phyloP scores from a whole-genome alignment of 2,329 filamentous ascomycete species.

The Aspergillus sp. region DNA sequence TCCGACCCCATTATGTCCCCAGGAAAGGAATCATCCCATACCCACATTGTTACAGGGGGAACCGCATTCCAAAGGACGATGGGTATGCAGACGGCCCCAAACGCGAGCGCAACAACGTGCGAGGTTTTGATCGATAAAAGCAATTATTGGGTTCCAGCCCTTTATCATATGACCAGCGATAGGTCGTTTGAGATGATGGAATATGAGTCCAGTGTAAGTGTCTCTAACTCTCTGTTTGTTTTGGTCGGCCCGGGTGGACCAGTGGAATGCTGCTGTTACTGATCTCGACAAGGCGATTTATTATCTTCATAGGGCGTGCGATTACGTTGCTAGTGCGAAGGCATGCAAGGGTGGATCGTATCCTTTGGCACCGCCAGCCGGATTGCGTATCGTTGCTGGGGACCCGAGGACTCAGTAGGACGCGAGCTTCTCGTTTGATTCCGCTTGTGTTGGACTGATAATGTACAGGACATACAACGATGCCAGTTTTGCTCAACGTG shows the following conservation, averaged over 20 bases:
- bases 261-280: not conserved
- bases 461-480: constrained; percentile 19
- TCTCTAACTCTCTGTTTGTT: not conserved
- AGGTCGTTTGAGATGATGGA: constrained; percentile 20
- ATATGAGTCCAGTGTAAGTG: constrained; percentile 17
- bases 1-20: constrained; percentile 68
- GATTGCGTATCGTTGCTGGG: constrained; percentile 24
- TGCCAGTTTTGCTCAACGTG: constrained; percentile 37
- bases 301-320: constrained; percentile 22
- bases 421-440: not conserved
- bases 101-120: constrained; percentile 51
- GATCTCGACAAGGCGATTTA: constrained; percentile 18
- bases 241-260: not conserved
- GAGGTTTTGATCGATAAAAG: constrained; percentile 67
- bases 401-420: constrained; percentile 18
- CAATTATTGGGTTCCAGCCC: constrained; percentile 74
- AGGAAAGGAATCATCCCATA: constrained; percentile 59
- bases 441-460: not conserved
- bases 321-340: constrained; percentile 15
- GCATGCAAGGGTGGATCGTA: constrained; percentile 10
- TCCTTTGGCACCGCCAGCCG: constrained; percentile 22
- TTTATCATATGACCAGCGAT: constrained; percentile 56
- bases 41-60: constrained; percentile 70
- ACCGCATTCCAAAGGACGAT: constrained; percentile 65
- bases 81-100: constrained; percentile 57